Conservation (phyloP, 2,329 filamentous ascomycete genomes). For the Colletotrichum sp. region DNA sequence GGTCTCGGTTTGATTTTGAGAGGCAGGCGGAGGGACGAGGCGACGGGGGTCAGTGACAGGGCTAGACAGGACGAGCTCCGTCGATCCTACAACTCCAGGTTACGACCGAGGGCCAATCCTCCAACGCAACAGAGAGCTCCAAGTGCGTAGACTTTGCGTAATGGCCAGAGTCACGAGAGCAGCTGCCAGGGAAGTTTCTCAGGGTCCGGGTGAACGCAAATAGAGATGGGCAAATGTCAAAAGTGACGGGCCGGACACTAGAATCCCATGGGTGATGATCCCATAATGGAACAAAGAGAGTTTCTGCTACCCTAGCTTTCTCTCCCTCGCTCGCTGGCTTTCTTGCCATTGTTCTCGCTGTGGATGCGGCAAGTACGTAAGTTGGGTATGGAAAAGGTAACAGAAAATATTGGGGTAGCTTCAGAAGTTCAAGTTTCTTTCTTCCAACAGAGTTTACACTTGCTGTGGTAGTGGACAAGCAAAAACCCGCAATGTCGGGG, state of each 20-base stretch:
- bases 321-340: neutral
- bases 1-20: neutral
- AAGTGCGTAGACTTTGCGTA: neutral
- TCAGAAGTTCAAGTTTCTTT: neutral
- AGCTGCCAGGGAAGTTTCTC: neutral
- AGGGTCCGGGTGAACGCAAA: slow-evolving; percentile 1
- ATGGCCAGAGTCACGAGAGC: neutral
- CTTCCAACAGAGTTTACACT: neutral
- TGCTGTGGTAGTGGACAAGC: neutral
- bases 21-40: neutral
- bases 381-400: neutral
- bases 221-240: slow-evolving; percentile 3
- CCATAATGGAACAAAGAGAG: neutral
- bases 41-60: neutral
- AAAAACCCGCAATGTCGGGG: neutral
- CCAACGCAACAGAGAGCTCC: neutral
- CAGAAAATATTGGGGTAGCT: neutral
- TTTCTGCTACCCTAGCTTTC: neutral
- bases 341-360: neutral
- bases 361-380: neutral
- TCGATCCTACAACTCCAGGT: neutral
- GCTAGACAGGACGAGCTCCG: neutral
- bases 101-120: neutral
- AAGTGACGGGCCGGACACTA: neutral
- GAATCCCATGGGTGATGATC: slow-evolving; percentile 4